Evolutionary conservation across 176 grass and related monocot species (phyloP), one percentile per base, ranked within the genome.

Genomic region (Bolboschoenus planiculmis): DNA sequence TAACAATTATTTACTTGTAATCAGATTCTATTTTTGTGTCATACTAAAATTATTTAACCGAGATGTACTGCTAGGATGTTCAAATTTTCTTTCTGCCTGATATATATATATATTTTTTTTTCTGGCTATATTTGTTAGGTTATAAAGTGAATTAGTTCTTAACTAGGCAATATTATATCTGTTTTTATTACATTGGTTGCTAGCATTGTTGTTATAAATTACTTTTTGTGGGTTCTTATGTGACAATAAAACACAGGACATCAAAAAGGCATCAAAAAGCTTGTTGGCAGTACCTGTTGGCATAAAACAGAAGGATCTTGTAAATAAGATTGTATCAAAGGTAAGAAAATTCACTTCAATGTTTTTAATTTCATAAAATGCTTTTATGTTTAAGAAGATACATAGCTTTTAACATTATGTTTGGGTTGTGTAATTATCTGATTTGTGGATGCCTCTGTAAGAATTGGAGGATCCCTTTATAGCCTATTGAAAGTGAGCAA

Each of bases 221-320:
- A 76, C 27, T 21, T 77, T 33, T 77, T 33, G 1, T 77, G 0
- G 0, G 6, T 77, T 53, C 15, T 2, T 77, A 46, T 47, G 21
- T 82, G 3, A 36, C 59, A 36, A 35, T 48, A 20, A 82, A 65
- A 86, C 13, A 35, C 87, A 88, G 82, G 11, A 7, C 0, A 83
- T 7, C 24, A 10, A 23, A 59, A 78, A 60, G 63, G 7, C 63
- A 56, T 27, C 87, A 24, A 97, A 93, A 40, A 90, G 89, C 89
- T 92, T 97, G 47, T 81, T 97, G 23, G 94, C 91, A 30, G 88
- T 97, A 61, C 91, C 94, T 16, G 94, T 88, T 67, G 94, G 94
- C 55, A 87, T 97, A 80, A 97, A 88, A 82, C 91, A 97, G 84
- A 97, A 93, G 82, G 44, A 85, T 35, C 24, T 88, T 60, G 91